Evolutionary conservation across 2,329 filamentous ascomycete species (phyloP).

Genomic region (Fusarium duplospermum): DNA sequence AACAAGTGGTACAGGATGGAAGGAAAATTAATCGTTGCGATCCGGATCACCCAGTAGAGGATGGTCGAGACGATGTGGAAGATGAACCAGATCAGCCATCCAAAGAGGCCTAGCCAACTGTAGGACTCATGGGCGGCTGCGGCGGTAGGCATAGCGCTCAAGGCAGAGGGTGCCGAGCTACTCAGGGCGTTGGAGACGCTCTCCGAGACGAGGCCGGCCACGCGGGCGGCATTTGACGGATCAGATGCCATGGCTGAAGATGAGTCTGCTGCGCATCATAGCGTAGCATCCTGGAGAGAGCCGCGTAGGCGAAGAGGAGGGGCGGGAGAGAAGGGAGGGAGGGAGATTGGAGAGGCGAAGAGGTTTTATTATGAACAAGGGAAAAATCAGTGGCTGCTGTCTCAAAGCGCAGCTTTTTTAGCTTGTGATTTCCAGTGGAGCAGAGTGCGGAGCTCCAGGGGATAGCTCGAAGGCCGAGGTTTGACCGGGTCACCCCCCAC

Average conservation of each 20-base stretch:
- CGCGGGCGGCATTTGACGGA: conserved; percentile 51
- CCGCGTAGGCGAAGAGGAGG: conserved; percentile 36
- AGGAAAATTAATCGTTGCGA: conserved; percentile 88
- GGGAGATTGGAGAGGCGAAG: conserved; percentile 25
- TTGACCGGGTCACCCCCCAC: conserved; percentile 40
- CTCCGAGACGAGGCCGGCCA: conserved; percentile 49
- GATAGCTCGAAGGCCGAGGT: conserved; percentile 41
- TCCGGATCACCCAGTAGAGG: conserved; percentile 83
- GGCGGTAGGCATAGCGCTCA: conserved; percentile 49
- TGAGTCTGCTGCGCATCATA: conserved; percentile 44
- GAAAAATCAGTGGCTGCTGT: conserved; percentile 36
- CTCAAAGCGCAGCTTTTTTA: conserved; percentile 40
- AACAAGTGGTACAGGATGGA: conserved; percentile 90
- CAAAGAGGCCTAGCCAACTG: conserved; percentile 70
- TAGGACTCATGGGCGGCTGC: conserved; percentile 54
- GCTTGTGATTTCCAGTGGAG: conserved; percentile 40
- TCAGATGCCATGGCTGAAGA: conserved; percentile 56
- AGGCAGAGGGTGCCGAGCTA: conserved; percentile 52
- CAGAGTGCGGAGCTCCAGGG: conserved; percentile 40
- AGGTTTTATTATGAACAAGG: conserved; percentile 38
- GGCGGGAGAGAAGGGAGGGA: conserved; percentile 22
- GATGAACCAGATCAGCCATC: conserved; percentile 64
- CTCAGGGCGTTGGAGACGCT: conserved; percentile 49
- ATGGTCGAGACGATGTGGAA: conserved; percentile 68
- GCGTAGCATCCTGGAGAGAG: conserved; percentile 52